These are phyloP conservation scores for Gloeopeniophorella convolvens DNA, from an alignment of 768 basidiomycete species.

Conservation along the genomic window DNA sequence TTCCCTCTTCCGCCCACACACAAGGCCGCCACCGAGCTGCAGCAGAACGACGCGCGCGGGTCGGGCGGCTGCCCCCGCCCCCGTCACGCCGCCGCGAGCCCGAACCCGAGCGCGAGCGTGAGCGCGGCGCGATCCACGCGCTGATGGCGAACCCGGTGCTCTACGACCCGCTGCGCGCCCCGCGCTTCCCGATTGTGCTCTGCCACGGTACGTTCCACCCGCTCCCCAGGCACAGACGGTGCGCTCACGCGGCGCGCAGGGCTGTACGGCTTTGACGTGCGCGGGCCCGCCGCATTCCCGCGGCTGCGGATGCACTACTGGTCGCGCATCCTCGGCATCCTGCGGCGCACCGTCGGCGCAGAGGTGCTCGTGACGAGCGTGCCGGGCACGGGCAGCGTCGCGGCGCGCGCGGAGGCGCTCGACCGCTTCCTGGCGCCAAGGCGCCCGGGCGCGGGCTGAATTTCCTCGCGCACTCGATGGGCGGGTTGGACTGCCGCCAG, in stretches of 20 bases:
- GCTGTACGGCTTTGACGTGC: conserved; percentile 91
- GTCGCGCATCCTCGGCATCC: conserved; percentile 77
- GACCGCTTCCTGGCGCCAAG: conserved; percentile 59
- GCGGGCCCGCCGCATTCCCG: conserved; percentile 86
- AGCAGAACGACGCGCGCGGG: not conserved
- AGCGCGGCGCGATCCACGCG: conserved; percentile 51
- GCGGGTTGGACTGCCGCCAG: conserved; percentile 91
- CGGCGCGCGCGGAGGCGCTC: conserved; percentile 69
- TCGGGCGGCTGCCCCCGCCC: not conserved
- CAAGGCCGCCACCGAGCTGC: not conserved
- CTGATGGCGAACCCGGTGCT: conserved; percentile 73
- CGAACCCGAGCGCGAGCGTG: conserved; percentile 15
- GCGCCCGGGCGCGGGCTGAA: conserved; percentile 79
- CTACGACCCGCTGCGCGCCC: conserved; percentile 68
- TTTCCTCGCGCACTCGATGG: conserved; percentile 96
- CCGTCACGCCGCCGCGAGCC: not conserved
- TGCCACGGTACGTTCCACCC: conserved; percentile 69
- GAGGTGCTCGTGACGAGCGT: conserved; percentile 96
- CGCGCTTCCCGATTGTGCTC: conserved; percentile 88
- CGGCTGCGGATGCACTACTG: conserved; percentile 89
- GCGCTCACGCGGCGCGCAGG: too few relatives aligned
- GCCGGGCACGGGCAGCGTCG: conserved; percentile 86
- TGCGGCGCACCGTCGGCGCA: conserved; percentile 76
- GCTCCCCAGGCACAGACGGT: not conserved
- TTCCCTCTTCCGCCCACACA: not conserved